A percentile compares a stretch with the other conserved stretches of the same genome.
Conservation (phyloP, 169 alveolate species). For the Plasmodium malariae region DNA sequence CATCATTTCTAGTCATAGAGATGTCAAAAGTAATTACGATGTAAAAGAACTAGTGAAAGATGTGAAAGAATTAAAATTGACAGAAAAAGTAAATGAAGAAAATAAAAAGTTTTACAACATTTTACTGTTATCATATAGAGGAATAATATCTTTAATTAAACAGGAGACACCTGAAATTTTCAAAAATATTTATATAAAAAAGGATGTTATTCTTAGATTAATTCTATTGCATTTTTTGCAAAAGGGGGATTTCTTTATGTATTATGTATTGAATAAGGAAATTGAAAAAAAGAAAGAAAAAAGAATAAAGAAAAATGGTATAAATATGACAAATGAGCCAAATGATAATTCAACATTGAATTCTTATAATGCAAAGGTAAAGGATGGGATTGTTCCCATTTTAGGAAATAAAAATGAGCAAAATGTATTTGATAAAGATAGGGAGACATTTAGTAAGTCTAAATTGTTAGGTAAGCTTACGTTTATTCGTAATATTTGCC, state of each 20-base stretch:
- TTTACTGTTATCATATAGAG: constrained; percentile 50
- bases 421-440: background rate
- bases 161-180: constrained; percentile 69
- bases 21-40: background rate
- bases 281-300: constrained; percentile 29
- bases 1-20: background rate
- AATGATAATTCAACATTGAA: background rate
- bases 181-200: constrained; percentile 38
- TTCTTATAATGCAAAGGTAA: background rate
- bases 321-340: background rate
- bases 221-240: constrained; percentile 66
- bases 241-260: constrained; percentile 74
- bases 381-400: background rate
- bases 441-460: background rate
- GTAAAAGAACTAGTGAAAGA: constrained; percentile 43
- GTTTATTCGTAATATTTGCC: background rate
- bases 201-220: constrained; percentile 46
- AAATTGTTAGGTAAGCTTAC: background rate
- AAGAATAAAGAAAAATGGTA: constrained; percentile 20
- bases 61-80: constrained; percentile 12
- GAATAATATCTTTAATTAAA: constrained; percentile 48
- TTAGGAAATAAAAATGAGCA: background rate
- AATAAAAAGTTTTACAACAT: constrained; percentile 50
- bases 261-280: constrained; percentile 59
- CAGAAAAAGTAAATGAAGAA: constrained; percentile 55